phyloP scores from a whole-genome alignment of 2,329 filamentous ascomycete species.

The Colletotrichum musae region DNA sequence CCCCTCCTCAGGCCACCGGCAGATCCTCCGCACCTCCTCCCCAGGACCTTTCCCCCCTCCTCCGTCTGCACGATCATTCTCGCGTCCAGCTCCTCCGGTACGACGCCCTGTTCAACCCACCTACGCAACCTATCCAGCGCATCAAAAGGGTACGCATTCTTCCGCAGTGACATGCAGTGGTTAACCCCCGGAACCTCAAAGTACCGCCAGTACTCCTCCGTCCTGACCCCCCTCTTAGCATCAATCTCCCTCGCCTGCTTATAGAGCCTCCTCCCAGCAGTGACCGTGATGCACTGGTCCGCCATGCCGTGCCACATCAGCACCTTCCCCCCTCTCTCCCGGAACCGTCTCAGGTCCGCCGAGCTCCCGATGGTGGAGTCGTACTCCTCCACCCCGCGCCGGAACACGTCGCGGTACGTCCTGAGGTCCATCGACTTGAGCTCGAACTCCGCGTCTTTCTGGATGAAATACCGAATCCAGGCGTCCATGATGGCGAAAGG shows the following conservation, averaged over 20 bases:
- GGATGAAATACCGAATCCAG: conserved; percentile 37
- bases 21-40: too few species aligned
- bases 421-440: conserved; percentile 25
- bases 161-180: conserved; percentile 55
- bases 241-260: not conserved
- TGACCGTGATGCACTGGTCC: conserved; percentile 52
- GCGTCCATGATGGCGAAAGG: not conserved
- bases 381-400: conserved; percentile 40
- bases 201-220: conserved; percentile 45
- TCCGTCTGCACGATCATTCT: too few species aligned
- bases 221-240: not conserved
- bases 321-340: conserved; percentile 54
- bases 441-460: conserved; percentile 49
- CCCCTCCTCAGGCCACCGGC: too few species aligned
- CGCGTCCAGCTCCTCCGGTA: conserved; percentile 49
- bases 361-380: conserved; percentile 45
- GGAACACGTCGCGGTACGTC: conserved; percentile 38
- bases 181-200: conserved; percentile 66
- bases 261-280: not conserved
- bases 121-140: conserved; percentile 47
- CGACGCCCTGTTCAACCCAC: conserved; percentile 71
- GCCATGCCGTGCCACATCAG: conserved; percentile 58
- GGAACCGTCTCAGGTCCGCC: conserved; percentile 49
- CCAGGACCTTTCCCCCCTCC: too few species aligned
- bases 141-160: conserved; percentile 6